These are phyloP conservation scores for Astragalus glycyphyllos DNA, from an alignment of 306 rosid genomes.

Conservation along the genomic window DNA sequence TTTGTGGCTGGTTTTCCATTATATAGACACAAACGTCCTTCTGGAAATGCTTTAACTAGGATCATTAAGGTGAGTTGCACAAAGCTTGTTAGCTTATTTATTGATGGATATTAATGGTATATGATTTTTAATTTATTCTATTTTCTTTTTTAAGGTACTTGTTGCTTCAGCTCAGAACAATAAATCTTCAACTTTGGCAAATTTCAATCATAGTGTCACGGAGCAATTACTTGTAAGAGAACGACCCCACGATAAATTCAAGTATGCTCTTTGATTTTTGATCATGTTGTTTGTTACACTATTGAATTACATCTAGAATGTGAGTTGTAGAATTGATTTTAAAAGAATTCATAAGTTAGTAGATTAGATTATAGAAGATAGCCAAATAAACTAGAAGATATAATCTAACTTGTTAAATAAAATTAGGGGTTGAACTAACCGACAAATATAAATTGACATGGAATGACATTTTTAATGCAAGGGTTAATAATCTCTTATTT, in stretches of 20 bases:
- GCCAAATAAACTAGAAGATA: too few relatives aligned
- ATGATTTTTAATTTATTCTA: not conserved
- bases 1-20: slow-evolving; percentile 41
- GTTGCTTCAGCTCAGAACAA: slow-evolving; percentile 33
- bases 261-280: slow-evolving; percentile 6
- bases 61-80: slow-evolving; percentile 38
- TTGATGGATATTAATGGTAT: not conserved
- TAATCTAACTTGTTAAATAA: too few relatives aligned
- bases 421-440: too few relatives aligned
- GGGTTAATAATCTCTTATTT: too few relatives aligned
- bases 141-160: slow-evolving; percentile 33
- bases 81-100: not conserved
- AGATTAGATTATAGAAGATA: too few relatives aligned
- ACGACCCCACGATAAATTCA: slow-evolving; percentile 33
- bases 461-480: too few relatives aligned
- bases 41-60: slow-evolving; percentile 47
- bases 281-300: too few relatives aligned
- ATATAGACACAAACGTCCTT: slow-evolving; percentile 44
- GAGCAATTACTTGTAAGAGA: not conserved
- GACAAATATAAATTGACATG: too few relatives aligned
- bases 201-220: not conserved
- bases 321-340: too few relatives aligned
- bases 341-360: too few relatives aligned
- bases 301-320: not conserved
- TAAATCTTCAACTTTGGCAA: slow-evolving; percentile 1